A percentile compares a stretch with the other conserved stretches of the same genome.
Conservation (phyloP, 805 yeast species). For the Helenozyma baotianmanensis region DNA sequence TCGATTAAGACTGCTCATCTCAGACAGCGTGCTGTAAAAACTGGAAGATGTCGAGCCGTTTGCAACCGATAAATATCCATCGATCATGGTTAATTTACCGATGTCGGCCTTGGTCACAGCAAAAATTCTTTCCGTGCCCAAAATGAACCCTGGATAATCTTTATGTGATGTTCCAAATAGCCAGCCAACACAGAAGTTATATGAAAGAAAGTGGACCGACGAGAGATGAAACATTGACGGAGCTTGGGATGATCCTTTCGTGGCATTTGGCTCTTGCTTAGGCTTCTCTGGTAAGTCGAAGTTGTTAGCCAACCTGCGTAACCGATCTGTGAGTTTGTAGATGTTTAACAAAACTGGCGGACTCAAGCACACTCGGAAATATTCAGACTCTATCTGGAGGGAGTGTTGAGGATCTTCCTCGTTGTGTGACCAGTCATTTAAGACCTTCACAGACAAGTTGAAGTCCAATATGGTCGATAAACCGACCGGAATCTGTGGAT, state of each 20-base stretch:
- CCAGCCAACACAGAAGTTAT: conserved; percentile 77
- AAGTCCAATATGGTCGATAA: conserved; percentile 43
- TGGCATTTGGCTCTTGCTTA: not conserved
- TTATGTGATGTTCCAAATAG: conserved; percentile 47
- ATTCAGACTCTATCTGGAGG: conserved; percentile 54
- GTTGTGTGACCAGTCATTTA: conserved; percentile 26
- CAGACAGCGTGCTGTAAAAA: conserved; percentile 45
- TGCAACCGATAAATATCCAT: conserved; percentile 70
- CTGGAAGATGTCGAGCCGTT: conserved; percentile 50
- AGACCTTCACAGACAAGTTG: conserved; percentile 38
- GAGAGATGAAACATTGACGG: conserved; percentile 27
- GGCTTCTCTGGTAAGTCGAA: not conserved
- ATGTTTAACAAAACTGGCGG: conserved; percentile 44
- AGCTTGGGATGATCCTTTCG: not conserved
- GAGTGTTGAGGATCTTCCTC: conserved; percentile 30
- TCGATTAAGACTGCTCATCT: conserved; percentile 48
- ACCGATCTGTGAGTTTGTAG: conserved; percentile 29
- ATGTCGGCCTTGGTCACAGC: conserved; percentile 55
- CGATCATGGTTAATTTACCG: conserved; percentile 66
- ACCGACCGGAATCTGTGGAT: conserved; percentile 34
- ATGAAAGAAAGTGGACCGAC: conserved; percentile 55
- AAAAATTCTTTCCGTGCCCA: conserved; percentile 73
- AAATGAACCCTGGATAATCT: conserved; percentile 63
- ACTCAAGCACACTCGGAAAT: conserved; percentile 54
- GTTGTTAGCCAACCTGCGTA: not conserved